A percentile compares a stretch with the other conserved stretches of the same genome.
These are phyloP conservation scores for Auricularia auricula-judae DNA, from an alignment of 768 basidiomycete species.

Conservation along the genomic window DNA sequence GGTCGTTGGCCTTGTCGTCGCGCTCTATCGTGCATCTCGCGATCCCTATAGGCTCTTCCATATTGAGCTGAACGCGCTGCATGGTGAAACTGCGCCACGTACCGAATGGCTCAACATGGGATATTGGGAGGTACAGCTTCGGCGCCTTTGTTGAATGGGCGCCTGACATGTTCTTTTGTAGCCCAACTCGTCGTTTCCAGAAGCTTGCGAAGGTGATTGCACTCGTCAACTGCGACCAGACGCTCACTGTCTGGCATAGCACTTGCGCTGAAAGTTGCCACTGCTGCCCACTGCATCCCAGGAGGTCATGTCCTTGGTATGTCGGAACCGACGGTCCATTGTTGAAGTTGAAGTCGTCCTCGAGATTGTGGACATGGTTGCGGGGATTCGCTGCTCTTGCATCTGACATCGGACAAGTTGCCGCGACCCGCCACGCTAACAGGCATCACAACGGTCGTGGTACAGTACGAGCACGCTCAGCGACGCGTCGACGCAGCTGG, in stretches of 20 bases:
- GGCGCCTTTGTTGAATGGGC: background rate
- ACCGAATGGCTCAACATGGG: conserved; percentile 64
- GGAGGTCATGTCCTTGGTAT: conserved; percentile 45
- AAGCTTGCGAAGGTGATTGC: conserved; percentile 45
- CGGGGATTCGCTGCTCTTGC: conserved; percentile 52
- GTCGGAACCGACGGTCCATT: conserved; percentile 3
- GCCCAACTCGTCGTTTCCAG: conserved; percentile 37
- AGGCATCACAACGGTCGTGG: conserved; percentile 45
- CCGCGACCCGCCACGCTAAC: conserved; percentile 36
- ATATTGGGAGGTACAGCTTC: conserved; percentile 42
- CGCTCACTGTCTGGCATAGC: conserved; percentile 16
- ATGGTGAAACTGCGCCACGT: conserved; percentile 33
- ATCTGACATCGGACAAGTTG: conserved; percentile 34
- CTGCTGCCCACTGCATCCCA: conserved; percentile 27
- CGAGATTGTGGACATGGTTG: conserved; percentile 60
- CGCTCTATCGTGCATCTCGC: conserved; percentile 4
- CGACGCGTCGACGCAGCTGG: conserved; percentile 18
- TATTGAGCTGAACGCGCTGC: conserved; percentile 35
- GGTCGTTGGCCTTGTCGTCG: background rate
- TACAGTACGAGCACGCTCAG: conserved; percentile 37
- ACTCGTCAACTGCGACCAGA: background rate
- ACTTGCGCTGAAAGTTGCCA: conserved; percentile 42
- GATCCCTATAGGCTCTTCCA: conserved; percentile 56
- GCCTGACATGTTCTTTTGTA: conserved; percentile 18
- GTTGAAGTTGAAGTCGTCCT: background rate